Evolutionary conservation across 2,329 filamentous ascomycete species (phyloP).

Genomic region (Beauveria caledonica): DNA sequence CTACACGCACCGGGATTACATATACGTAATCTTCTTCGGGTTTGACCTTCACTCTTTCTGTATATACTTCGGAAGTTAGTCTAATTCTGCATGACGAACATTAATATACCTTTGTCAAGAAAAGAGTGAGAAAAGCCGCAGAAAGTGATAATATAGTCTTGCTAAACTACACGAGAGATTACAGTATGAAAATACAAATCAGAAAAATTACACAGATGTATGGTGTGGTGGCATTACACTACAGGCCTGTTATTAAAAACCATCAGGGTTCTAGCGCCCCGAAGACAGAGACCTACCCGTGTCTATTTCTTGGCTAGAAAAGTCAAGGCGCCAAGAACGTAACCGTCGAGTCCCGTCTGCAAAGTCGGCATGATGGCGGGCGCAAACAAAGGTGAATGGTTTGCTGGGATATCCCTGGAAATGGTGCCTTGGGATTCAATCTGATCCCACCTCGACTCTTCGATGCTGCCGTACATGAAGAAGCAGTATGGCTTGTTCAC

Average conservation of each 20-base stretch:
- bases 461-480: constrained; percentile 16
- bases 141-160: neutral
- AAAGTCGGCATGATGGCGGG: constrained; percentile 19
- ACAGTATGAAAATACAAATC: neutral
- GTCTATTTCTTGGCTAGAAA: constrained; percentile 10
- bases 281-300: neutral
- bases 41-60: neutral
- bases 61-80: neutral
- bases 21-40: neutral
- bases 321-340: constrained; percentile 14
- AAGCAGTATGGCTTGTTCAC: constrained; percentile 16
- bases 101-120: neutral
- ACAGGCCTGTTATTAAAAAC: neutral
- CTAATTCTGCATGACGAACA: neutral
- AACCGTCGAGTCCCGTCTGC: constrained; percentile 16
- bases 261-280: neutral
- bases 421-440: constrained; percentile 11
- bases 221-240: neutral
- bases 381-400: constrained; percentile 20
- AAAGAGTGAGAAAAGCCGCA: neutral
- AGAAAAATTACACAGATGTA: neutral
- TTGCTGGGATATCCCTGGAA: constrained; percentile 17
- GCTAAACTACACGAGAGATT: neutral
- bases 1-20: neutral
- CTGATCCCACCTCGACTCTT: constrained; percentile 14